These are phyloP conservation scores for Rhodotorula mucilaginosa DNA, from an alignment of 1,284 basidiomycete species.

Conservation along the genomic window DNA sequence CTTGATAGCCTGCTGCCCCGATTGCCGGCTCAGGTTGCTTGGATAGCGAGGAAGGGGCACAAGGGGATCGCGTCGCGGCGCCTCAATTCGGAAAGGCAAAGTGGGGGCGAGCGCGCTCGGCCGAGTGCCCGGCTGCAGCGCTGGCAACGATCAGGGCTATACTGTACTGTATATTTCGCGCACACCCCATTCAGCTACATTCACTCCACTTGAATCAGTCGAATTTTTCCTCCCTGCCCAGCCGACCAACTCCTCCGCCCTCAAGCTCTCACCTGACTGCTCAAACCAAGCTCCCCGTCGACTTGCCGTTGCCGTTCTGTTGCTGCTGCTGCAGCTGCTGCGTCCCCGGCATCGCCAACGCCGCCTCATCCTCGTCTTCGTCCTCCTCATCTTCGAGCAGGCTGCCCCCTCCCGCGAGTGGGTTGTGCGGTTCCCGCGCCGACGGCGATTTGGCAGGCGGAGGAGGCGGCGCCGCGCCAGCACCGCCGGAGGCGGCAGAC, in stretches of 20 bases:
- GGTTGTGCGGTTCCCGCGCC: conserved; percentile 17
- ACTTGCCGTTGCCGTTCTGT: background rate
- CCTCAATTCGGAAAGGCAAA: too few species aligned
- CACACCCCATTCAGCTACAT: too few species aligned
- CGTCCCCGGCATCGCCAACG: conserved; percentile 30
- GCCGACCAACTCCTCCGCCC: background rate
- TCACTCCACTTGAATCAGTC: too few species aligned
- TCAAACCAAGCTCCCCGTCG: background rate
- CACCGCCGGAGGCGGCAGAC: background rate
- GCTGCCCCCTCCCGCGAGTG: conserved; percentile 22
- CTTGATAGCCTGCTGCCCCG: too few species aligned
- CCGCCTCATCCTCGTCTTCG: conserved; percentile 24
- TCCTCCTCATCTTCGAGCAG: conserved; percentile 32
- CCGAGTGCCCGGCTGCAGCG: too few species aligned
- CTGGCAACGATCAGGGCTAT: too few species aligned
- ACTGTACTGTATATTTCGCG: too few species aligned
- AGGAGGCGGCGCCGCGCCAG: conserved; percentile 1
- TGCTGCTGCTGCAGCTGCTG: background rate
- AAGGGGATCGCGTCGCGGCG: too few species aligned
- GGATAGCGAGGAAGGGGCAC: too few species aligned
- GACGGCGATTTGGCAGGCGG: conserved; percentile 7
- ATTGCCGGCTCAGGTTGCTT: too few species aligned
- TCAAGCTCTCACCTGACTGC: background rate
- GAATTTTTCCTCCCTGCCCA: too few species aligned
- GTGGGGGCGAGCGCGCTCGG: too few species aligned